Percentiles rank a stretch among this genome's conserved stretches.
Evolutionary conservation across 2,329 filamentous ascomycete species (phyloP).

Genomic region (Arthrobotrys megalospora): DNA sequence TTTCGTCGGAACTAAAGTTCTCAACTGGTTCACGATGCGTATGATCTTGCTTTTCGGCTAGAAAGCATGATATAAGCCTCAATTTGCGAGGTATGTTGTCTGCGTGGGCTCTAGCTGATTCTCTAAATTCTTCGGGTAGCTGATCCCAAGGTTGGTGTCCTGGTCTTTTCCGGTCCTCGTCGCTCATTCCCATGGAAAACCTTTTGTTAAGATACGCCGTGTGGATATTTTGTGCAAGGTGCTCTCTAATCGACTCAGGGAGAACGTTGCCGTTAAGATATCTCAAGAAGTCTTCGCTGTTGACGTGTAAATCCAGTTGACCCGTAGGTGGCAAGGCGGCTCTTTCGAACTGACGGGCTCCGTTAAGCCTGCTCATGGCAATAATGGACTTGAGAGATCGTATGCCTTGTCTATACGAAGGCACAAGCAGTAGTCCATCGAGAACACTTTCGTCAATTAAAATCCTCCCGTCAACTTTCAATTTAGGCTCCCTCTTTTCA

Average conservation of each 20-base stretch:
- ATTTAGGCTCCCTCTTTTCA: slow-evolving; percentile 32
- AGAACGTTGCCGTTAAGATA: slow-evolving; percentile 45
- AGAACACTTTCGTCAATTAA: slow-evolving; percentile 49
- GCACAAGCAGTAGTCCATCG: slow-evolving; percentile 40
- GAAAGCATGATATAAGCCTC: slow-evolving; percentile 37
- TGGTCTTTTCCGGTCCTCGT: slow-evolving; percentile 25
- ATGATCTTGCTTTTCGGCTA: slow-evolving; percentile 46
- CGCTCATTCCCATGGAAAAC: slow-evolving; percentile 50
- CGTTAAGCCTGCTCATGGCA: slow-evolving; percentile 50
- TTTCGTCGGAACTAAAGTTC: slow-evolving; percentile 5
- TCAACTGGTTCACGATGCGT: slow-evolving; percentile 34
- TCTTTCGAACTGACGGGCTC: slow-evolving; percentile 33
- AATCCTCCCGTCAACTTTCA: slow-evolving; percentile 38
- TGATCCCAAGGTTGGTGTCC: slow-evolving; percentile 36
- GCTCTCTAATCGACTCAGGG: slow-evolving; percentile 40
- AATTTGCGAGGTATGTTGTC: slow-evolving; percentile 49
- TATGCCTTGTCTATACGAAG: slow-evolving; percentile 45
- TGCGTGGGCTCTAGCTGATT: slow-evolving; percentile 48
- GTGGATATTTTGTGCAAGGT: slow-evolving; percentile 41
- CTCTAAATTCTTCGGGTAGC: slow-evolving; percentile 42
- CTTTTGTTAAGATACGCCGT: slow-evolving; percentile 25
- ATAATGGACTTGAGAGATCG: slow-evolving; percentile 45
- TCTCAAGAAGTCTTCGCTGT: slow-evolving; percentile 14
- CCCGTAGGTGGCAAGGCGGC: slow-evolving; percentile 38
- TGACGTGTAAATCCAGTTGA: slow-evolving; percentile 47